A percentile compares a stretch with the other conserved stretches of the same genome.
phyloP scores from a whole-genome alignment of 352 stramenopile species.

The Globisporangium okanoganense region DNA sequence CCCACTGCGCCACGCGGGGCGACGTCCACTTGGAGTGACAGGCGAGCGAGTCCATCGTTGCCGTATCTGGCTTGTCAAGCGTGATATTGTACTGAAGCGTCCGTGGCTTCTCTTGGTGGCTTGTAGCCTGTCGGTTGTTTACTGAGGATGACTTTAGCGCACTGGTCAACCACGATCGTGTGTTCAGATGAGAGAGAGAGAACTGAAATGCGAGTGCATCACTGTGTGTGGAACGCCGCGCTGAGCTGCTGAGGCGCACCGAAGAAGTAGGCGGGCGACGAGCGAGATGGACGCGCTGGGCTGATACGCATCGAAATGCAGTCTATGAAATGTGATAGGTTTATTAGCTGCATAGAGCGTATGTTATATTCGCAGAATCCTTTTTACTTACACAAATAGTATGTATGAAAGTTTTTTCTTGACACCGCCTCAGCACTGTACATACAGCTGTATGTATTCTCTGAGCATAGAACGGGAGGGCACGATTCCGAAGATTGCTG shows the following conservation, averaged over 20 bases:
- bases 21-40: conserved; percentile 1
- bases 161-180: not conserved
- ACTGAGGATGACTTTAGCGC: not conserved
- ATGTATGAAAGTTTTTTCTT: not conserved
- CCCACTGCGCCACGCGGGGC: not conserved
- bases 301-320: no score
- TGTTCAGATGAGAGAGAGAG: not conserved
- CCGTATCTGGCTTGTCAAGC: no score
- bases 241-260: not conserved
- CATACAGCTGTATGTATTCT: no score
- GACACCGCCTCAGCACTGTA: no score
- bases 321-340: no score
- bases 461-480: not conserved
- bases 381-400: not conserved
- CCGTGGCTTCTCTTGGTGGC: no score
- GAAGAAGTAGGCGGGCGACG: no score
- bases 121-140: not conserved
- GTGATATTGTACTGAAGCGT: no score
- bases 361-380: no score
- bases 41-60: not conserved
- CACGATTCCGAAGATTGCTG: conserved; percentile 1
- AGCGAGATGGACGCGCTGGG: no score
- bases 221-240: not conserved
- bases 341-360: no score
- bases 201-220: not conserved